Evolutionary conservation across 176 grass and related monocot genomes (phyloP).

Genomic region (Oryza longistaminata): DNA sequence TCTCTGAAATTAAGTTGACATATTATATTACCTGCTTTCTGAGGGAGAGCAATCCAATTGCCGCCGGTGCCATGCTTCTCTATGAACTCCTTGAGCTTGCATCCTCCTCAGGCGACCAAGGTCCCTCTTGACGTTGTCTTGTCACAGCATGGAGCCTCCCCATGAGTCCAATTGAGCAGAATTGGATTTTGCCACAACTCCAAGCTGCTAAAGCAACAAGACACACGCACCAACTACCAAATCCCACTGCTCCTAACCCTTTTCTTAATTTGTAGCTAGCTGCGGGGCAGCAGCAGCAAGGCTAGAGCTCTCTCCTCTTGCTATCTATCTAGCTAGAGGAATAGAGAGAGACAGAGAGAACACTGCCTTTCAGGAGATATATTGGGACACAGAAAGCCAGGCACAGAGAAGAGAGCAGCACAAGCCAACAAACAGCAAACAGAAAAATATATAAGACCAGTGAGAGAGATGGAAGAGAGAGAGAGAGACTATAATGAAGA

Average conservation of each 20-base stretch:
- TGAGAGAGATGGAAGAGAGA: constrained; percentile 21
- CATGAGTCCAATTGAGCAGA: constrained; percentile 44
- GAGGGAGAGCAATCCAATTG: constrained; percentile 96
- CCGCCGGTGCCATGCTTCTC: constrained; percentile 89
- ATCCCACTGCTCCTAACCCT: constrained; percentile 42
- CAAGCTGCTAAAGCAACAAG: constrained; percentile 30
- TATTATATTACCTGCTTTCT: constrained; percentile 76
- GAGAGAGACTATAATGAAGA: not conserved
- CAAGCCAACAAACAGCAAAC: constrained; percentile 32
- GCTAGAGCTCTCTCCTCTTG: not conserved
- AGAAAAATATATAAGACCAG: constrained; percentile 63
- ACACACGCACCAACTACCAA: constrained; percentile 13
- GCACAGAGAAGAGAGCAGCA: constrained; percentile 33
- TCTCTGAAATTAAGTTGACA: not conserved
- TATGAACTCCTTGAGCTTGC: constrained; percentile 92
- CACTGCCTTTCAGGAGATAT: constrained; percentile 46
- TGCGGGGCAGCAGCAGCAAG: constrained; percentile 33
- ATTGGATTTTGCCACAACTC: constrained; percentile 4
- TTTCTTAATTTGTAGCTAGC: constrained; percentile 48
- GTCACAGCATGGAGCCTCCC: constrained; percentile 95
- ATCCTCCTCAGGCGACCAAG: constrained; percentile 95
- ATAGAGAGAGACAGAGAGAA: constrained; percentile 41
- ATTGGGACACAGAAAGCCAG: constrained; percentile 55
- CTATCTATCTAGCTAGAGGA: constrained; percentile 26
- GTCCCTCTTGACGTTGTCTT: constrained; percentile 95